Conservation (phyloP, 2,329 filamentous ascomycete species). For the Pseudogymnoascus sp. region DNA sequence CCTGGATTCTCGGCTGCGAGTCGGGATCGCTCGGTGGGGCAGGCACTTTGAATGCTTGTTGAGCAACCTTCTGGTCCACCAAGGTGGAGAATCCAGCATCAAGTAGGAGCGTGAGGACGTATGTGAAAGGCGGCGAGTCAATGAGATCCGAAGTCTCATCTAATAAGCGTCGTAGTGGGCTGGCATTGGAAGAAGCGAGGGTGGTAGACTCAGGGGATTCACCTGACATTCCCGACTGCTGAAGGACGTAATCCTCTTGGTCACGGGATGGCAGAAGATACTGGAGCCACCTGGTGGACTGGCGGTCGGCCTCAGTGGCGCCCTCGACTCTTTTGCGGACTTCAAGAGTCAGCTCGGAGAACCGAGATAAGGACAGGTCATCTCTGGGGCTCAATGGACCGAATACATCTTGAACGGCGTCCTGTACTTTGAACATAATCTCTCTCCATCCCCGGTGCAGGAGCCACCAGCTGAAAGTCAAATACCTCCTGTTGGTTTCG, state of each 20-base stretch:
- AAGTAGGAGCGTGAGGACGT: conserved; percentile 77
- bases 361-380: conserved; percentile 70
- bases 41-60: conserved; percentile 65
- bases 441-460: conserved; percentile 84
- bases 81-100: conserved; percentile 81
- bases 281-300: conserved; percentile 59
- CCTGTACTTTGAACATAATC: conserved; percentile 71
- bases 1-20: conserved; percentile 35
- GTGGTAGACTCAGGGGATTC: conserved; percentile 37
- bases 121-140: conserved; percentile 83
- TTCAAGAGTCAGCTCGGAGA: conserved; percentile 73
- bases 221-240: conserved; percentile 71
- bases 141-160: conserved; percentile 95
- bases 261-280: conserved; percentile 74
- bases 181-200: conserved; percentile 32
- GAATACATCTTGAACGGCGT: conserved; percentile 84
- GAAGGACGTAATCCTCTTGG: conserved; percentile 75
- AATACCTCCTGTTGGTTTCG: conserved; percentile 87
- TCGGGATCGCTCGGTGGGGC: conserved; percentile 24
- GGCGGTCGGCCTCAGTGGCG: conserved; percentile 53
- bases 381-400: conserved; percentile 83
- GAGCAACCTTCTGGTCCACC: conserved; percentile 72
- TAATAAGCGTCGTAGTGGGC: conserved; percentile 70
- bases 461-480: conserved; percentile 98
- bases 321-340: conserved; percentile 83